These are phyloP conservation scores for Colletotrichum lupini DNA, from an alignment of 2,329 filamentous ascomycete species.

Conservation along the genomic window DNA sequence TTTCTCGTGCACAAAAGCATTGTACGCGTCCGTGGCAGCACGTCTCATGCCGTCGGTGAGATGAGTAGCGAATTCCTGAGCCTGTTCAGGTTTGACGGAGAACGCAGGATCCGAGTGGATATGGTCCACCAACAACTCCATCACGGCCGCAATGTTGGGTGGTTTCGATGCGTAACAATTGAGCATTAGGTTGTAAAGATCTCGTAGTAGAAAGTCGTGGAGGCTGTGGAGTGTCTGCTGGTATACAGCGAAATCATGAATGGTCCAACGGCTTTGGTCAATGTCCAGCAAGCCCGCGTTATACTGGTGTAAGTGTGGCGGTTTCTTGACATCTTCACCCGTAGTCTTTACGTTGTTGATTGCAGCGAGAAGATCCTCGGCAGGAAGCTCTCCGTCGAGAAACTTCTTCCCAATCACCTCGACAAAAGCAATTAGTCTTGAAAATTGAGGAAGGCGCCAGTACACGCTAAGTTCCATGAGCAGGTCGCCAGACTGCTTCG, in stretches of 20 bases:
- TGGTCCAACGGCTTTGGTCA: slow-evolving; percentile 72
- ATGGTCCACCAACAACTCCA: slow-evolving; percentile 85
- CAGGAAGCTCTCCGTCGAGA: slow-evolving; percentile 81
- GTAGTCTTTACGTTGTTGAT: slow-evolving; percentile 86
- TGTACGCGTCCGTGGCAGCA: slow-evolving; percentile 83
- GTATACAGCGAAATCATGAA: slow-evolving; percentile 76
- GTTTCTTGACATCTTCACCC: slow-evolving; percentile 72
- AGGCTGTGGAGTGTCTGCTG: slow-evolving; percentile 79
- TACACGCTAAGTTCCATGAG: slow-evolving; percentile 86
- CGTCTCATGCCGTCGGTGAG: slow-evolving; percentile 78
- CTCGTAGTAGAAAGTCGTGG: slow-evolving; percentile 85
- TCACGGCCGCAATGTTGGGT: slow-evolving; percentile 80
- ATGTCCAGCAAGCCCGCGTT: slow-evolving; percentile 64
- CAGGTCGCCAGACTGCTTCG: slow-evolving; percentile 83
- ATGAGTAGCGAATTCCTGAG: slow-evolving; percentile 77
- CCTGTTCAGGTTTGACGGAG: slow-evolving; percentile 74
- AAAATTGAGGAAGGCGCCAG: slow-evolving; percentile 90
- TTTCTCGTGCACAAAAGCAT: slow-evolving; percentile 79
- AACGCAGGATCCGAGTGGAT: slow-evolving; percentile 84
- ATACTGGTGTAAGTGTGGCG: slow-evolving; percentile 65
- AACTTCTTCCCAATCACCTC: slow-evolving; percentile 90
- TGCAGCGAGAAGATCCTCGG: slow-evolving; percentile 84
- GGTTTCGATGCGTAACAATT: slow-evolving; percentile 91
- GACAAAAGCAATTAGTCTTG: slow-evolving; percentile 81
- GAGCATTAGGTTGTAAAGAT: slow-evolving; percentile 88